Evolutionary conservation across 2,329 filamentous ascomycete species (phyloP), one percentile per base, ranked within the genome.

Genomic region (Botrytis fabae): DNA sequence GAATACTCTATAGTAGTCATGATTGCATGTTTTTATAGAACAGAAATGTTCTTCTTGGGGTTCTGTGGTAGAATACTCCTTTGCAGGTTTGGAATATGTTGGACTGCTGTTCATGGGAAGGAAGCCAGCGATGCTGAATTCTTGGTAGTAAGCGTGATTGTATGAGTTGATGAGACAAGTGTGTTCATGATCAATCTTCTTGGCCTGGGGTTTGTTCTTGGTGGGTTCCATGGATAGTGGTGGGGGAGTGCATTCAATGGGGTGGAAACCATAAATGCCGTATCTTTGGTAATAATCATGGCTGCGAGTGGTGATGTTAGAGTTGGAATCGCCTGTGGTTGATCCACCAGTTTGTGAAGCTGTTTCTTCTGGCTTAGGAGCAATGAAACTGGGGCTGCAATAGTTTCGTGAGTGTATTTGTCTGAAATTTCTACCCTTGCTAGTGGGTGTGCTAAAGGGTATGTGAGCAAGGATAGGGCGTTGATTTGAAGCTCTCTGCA

Each of bases 341-440:
- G 7, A 0, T 16, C 25, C 0, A 3, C 4, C 1, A 18, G 16
- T 1, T 14, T 57, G 42, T 18, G 25, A 18, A 28, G 25, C 32
- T 6, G 10, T 42, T 32, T 5, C 2, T 1, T 28, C n/a, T 46
- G 10, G n/a, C 6, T 42, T 20, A 1, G 10, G 20, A 32, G 10
- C 10, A 14, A 16, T 32, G 35, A 6, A 57, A 16, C n/a, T 20
- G 9, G 18, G 16, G 18, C 0, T 57, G 6, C 35, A 32, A 38
- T 57, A 32, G 3, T 42, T 32, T 7, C n/a, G 10, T 12, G 25
- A 68, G 48, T 32, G 9, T 20, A 0, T 2, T 42, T 42, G 18
- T 7, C 5, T 22, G 35, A 16, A 57, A 8, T 3, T 42, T 68
- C 10, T 25, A 42, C 4, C n/a, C 18, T 8, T 42, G 3, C 22